Percentiles rank a stretch among this genome's conserved stretches.
These are phyloP conservation scores for Obba rivulosa DNA, from an alignment of 768 basidiomycete species.

Conservation along the genomic window DNA sequence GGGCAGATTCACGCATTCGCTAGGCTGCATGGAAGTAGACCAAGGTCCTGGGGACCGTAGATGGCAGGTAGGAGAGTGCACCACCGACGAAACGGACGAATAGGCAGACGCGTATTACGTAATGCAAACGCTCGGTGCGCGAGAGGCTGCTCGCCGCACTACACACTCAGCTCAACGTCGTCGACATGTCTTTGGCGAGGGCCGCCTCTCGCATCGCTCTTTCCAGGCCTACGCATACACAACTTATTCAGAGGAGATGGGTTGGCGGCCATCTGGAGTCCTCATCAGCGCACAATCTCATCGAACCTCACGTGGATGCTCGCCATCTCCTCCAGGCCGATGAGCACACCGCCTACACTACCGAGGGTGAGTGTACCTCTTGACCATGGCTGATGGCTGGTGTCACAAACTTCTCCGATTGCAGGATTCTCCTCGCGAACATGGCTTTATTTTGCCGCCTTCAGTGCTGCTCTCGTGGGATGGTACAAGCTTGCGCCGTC, in stretches of 20 bases:
- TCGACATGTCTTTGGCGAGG: conserved; percentile 40
- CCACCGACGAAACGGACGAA: background rate
- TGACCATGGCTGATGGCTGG: background rate
- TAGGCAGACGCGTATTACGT: conserved; percentile 4
- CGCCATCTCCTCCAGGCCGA: too few relatives aligned
- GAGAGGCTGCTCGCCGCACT: background rate
- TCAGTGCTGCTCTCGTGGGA: conserved; percentile 43
- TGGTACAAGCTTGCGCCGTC: conserved; percentile 68
- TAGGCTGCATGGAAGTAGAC: too few relatives aligned
- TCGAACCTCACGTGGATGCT: conserved; percentile 36
- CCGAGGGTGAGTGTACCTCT: conserved; percentile 47
- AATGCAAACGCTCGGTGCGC: background rate
- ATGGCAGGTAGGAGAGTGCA: background rate
- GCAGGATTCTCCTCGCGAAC: conserved; percentile 59
- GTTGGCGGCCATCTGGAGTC: conserved; percentile 3
- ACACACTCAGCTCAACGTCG: background rate
- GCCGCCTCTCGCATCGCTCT: conserved; percentile 27
- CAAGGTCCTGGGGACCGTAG: too few relatives aligned
- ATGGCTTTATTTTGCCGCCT: conserved; percentile 61
- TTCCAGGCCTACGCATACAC: conserved; percentile 9
- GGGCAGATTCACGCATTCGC: too few relatives aligned
- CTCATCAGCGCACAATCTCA: conserved; percentile 34
- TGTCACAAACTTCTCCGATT: background rate
- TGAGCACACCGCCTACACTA: conserved; percentile 41
- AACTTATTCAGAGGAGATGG: conserved; percentile 32